A percentile compares a stretch with the other conserved stretches of the same genome.
phyloP scores from a whole-genome alignment of 306 rosid species.

The Ormosia emarginata region DNA sequence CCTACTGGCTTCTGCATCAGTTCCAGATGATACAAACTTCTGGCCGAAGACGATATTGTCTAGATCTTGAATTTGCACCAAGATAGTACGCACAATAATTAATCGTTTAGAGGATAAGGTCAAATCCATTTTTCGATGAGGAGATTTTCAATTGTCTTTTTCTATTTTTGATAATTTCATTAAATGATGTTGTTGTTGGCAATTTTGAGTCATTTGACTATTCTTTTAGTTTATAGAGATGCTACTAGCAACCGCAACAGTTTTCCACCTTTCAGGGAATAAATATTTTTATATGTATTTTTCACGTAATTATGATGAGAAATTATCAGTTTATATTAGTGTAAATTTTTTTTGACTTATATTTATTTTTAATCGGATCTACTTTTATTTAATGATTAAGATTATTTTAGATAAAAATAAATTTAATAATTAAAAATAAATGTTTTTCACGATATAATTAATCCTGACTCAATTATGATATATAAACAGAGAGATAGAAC shows the following conservation, averaged over 20 bases:
- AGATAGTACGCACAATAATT: background rate
- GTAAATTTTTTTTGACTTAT: too few species aligned
- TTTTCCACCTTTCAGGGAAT: too few species aligned
- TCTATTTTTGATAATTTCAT: background rate
- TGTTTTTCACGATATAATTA: too few species aligned
- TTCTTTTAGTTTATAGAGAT: background rate
- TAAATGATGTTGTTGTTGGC: background rate
- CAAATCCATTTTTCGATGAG: background rate
- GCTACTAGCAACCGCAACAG: background rate
- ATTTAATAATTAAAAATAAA: too few species aligned
- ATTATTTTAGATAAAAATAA: too few species aligned
- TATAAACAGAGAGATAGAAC: too few species aligned
- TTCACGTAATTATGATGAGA: too few species aligned
- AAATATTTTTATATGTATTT: too few species aligned
- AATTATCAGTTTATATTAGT: too few species aligned
- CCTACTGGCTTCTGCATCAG: background rate
- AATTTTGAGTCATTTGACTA: background rate
- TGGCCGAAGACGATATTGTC: background rate
- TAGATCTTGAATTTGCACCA: background rate
- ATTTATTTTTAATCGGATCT: too few species aligned
- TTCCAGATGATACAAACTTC: background rate
- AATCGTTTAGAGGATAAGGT: slow-evolving; percentile 11
- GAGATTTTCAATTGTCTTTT: background rate
- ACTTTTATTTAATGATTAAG: too few species aligned
- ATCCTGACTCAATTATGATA: too few species aligned